Evolutionary conservation across 2,329 filamentous ascomycete species (phyloP).

Genomic region (Pseudocercospora fuligena): DNA sequence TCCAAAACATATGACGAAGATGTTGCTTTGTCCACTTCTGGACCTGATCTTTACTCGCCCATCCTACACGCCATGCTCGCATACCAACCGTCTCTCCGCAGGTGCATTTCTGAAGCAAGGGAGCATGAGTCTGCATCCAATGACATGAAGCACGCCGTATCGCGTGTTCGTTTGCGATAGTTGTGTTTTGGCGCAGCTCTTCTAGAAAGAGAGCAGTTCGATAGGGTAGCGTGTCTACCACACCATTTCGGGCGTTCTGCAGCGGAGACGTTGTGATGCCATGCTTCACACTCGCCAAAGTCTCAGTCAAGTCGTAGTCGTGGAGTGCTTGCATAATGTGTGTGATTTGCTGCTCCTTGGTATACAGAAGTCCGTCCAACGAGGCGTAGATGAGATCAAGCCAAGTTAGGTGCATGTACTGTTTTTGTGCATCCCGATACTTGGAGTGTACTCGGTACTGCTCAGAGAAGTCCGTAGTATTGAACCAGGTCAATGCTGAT

Average conservation of each 20-base stretch:
- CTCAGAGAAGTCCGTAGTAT: not conserved
- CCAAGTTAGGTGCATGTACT: not conserved
- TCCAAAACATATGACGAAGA: not conserved
- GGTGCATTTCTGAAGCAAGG: not conserved
- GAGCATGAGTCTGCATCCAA: not conserved
- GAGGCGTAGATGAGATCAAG: not conserved
- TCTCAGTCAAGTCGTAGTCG: not conserved
- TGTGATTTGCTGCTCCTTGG: not conserved
- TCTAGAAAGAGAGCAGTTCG: not conserved
- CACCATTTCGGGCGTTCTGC: not conserved
- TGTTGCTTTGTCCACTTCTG: not conserved
- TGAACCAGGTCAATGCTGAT: not conserved
- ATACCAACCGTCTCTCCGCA: not conserved
- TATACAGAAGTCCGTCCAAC: not conserved
- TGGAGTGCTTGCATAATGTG: not conserved
- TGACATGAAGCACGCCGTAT: not conserved
- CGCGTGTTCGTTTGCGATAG: not conserved
- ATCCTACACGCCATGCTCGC: not conserved
- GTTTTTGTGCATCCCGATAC: not conserved
- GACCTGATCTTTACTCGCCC: not conserved
- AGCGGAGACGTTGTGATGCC: not conserved
- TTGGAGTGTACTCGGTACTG: not conserved
- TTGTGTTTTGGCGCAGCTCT: not conserved
- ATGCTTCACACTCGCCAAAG: not conserved
- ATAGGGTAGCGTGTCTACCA: not conserved